Evolutionary conservation across 31 red algal genomes (phyloP), one percentile per base, ranked within the genome.

Genomic region (Bonnemaisonia californica): DNA sequence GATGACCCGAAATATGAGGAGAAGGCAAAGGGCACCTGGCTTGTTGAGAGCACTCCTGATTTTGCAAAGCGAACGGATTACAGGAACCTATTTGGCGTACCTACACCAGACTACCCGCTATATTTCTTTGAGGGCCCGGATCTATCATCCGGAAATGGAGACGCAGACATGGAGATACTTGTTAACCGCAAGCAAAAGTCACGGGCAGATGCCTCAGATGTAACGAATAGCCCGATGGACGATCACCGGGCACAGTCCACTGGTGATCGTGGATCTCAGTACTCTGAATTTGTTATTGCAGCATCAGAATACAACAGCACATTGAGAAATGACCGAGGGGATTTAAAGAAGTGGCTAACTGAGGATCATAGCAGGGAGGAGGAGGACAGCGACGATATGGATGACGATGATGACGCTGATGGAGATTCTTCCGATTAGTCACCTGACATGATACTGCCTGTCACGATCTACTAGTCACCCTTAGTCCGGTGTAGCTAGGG

Each of bases 51-150:
- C 12, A 74, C 74, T 24, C 33, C 74, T 2, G 45, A 65, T 2
- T 71, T 71, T 24, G 57, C 68, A 54, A 59, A 68, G 62, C 66
- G 76, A 22, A 48, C 78, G 45, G 76, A 89, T 51, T 69, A 89
- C 61, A 41, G 62, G 13, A 71, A 71, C 22, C 51, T 89, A 19
- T 89, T 89, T 54, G 85, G 76, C 13, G 8, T 89, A 19, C 75
- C 75, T 19, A 51, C 45, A 35, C 40, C 63, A 35, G 67, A 79
- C 16, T 89, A 72, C 31, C 74, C 85, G 4, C 31, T 40, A 29
- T 89, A 71, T 62, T 89, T 71, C 58, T 79, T 79, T 51, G 55
- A 64, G 41, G 65, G 85, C 1, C 85, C 85, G n/a, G 66, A 66
- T 33, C 33, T 89, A 22, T 47, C 40, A 27, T 38, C 48, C 57